Conservation (phyloP, 139 green algal species). For the Auxenochlorella pyrenoidosa region DNA sequence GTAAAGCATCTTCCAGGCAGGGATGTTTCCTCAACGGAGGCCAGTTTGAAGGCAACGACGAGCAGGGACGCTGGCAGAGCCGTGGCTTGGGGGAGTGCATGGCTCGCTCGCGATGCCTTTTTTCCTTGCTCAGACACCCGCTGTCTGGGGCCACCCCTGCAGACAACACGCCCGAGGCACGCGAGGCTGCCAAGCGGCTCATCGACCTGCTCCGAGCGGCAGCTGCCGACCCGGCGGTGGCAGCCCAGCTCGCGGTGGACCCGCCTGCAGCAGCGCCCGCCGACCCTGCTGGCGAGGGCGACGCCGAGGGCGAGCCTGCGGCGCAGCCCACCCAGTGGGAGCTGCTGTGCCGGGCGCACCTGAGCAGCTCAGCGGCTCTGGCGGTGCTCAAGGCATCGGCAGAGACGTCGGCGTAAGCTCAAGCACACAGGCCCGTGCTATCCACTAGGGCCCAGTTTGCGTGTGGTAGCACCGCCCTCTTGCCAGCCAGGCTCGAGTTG, state of each 20-base stretch:
- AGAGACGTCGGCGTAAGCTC: not conserved
- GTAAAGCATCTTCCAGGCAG: too few relatives aligned
- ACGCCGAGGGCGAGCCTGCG: not conserved
- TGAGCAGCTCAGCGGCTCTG: constrained; percentile 14
- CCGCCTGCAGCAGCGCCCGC: not conserved
- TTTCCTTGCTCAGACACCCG: not conserved
- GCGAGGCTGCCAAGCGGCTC: constrained; percentile 56
- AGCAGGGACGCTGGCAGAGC: too few relatives aligned
- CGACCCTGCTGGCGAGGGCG: not conserved
- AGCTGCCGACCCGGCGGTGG: constrained; percentile 35
- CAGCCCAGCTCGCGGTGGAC: constrained; percentile 5
- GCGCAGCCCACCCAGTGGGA: constrained; percentile 23
- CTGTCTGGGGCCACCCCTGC: not conserved
- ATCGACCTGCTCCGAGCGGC: constrained; percentile 25
- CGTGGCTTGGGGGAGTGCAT: too few relatives aligned
- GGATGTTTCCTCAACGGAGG: too few relatives aligned
- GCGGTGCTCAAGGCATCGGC: constrained; percentile 23
- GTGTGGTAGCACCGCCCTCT: not conserved
- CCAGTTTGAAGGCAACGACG: too few relatives aligned
- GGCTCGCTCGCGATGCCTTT: not conserved
- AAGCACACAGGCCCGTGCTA: too few relatives aligned
- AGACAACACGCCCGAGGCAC: constrained; percentile 71
- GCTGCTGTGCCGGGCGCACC: constrained; percentile 14
- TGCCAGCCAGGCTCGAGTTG: not conserved
- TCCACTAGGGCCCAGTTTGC: not conserved